These are phyloP conservation scores for Lycium ferocissimum DNA, from an alignment of 257 asterid species.

Conservation along the genomic window DNA sequence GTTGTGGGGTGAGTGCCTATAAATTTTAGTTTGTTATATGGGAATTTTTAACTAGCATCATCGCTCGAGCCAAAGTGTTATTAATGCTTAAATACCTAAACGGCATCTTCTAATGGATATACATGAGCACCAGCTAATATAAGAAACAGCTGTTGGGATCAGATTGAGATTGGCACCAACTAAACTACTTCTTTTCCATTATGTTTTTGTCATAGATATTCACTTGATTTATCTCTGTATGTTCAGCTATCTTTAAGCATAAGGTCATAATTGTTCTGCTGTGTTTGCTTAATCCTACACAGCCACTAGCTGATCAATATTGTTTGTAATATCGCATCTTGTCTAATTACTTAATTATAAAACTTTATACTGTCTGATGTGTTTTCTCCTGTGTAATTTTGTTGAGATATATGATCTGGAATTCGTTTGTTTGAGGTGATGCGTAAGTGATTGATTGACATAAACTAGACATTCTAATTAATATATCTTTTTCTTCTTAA, in stretches of 20 bases:
- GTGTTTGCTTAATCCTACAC: background rate
- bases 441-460: background rate
- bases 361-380: background rate
- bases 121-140: background rate
- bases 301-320: background rate
- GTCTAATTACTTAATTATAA: background rate
- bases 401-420: background rate
- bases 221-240: background rate
- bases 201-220: background rate
- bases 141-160: background rate
- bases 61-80: background rate
- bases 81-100: background rate
- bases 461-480: background rate
- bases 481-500: conserved; percentile 9
- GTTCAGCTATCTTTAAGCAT: background rate
- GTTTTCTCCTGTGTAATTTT: background rate
- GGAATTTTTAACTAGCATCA: background rate
- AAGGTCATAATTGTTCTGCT: background rate
- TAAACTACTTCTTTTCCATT: background rate
- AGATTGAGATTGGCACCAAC: background rate
- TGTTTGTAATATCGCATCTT: background rate
- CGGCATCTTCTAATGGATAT: background rate
- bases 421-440: background rate
- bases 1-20: conserved; percentile 92
- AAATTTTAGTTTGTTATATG: background rate